Evolutionary conservation across 2,329 filamentous ascomycete genomes (phyloP), one percentile per base, ranked within the genome.

Genomic region (Trichoderma semiorbis): DNA sequence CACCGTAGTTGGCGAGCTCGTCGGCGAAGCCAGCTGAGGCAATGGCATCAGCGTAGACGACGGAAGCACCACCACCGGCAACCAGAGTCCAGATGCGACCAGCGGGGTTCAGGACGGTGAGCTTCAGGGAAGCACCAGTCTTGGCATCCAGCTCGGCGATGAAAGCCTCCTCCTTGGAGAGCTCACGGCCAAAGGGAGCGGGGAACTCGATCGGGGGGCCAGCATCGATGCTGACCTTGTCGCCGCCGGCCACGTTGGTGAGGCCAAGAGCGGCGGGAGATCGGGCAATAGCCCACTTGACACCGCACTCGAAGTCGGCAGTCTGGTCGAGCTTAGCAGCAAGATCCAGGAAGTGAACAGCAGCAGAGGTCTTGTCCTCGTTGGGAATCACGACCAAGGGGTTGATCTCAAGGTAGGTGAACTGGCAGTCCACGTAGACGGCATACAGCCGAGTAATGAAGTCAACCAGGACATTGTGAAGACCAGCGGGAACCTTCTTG

Each of bases 331-430:
- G 88, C 91, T 99, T 99, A 82, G 96, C 96, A 79, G 96, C 96
- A 82, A 99, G 89, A 87, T 99, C 96, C 78, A 99, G 90, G 91
- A 99, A 99, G 90, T 98, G 90, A 69, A 99, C 96, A 55, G 94
- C 92, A 72, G 96, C 96, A 72, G 94, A 97, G 77, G 95, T 98
- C 81, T 89, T 92, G 78, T 95, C 91, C 76, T 89, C 92, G 84
- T 98, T 98, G 83, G 96, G 96, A 79, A 99, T 95, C 82, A 98
- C 96, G 74, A 99, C 96, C 75, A 99, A 88, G 78, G 96, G 96
- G 91, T 99, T 99, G 89, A 99, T 99, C 86, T 99, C 96, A 78
- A 99, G 94, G 88, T 99, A 99, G 80, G 96, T 98, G 90, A 99
- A 99, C 85, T 99, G 96, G 90, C 93, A 97, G 88, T 99, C 96